Conservation (phyloP, 2,329 filamentous ascomycete species). For the Lachnellula arida region DNA sequence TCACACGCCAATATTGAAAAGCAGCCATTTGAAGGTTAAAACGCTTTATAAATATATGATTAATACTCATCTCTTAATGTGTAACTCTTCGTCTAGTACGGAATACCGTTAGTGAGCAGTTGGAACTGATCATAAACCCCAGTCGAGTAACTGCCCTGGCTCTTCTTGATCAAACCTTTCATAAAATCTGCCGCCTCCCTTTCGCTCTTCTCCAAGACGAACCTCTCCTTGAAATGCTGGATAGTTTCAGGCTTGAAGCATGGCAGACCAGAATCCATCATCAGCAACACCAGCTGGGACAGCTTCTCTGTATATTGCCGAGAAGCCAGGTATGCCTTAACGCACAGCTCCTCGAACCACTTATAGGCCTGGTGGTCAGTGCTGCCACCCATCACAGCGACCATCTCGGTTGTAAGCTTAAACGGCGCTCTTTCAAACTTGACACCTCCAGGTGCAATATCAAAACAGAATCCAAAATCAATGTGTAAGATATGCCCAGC, state of each 20-base stretch:
- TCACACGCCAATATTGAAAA: background rate
- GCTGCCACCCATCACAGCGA: slow-evolving; percentile 95
- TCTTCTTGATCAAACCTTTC: slow-evolving; percentile 82
- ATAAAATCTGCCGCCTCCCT: slow-evolving; percentile 94
- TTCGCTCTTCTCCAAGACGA: slow-evolving; percentile 88
- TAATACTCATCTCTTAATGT: background rate
- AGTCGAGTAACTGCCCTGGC: slow-evolving; percentile 84
- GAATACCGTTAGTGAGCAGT: slow-evolving; percentile 93
- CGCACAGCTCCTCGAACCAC: slow-evolving; percentile 93
- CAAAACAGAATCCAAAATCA: slow-evolving; percentile 99
- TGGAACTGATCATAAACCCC: slow-evolving; percentile 98
- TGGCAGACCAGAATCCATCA: slow-evolving; percentile 93
- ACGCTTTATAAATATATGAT: background rate
- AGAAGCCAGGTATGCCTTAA: slow-evolving; percentile 90
- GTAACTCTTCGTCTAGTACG: slow-evolving; percentile 48
- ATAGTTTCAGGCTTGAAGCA: slow-evolving; percentile 98
- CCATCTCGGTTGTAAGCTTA: slow-evolving; percentile 96
- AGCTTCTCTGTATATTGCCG: slow-evolving; percentile 86
- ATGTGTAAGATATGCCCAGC: slow-evolving; percentile 97
- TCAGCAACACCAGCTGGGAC: slow-evolving; percentile 81
- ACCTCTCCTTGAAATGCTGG: slow-evolving; percentile 84
- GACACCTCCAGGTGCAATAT: slow-evolving; percentile 94
- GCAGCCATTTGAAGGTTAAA: background rate
- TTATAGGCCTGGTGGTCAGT: slow-evolving; percentile 82
- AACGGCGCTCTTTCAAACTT: slow-evolving; percentile 98